Evolutionary conservation across 352 stramenopile species (phyloP), one percentile per base, ranked within the genome.

Genomic region (Globisporangium paroecandrum): DNA sequence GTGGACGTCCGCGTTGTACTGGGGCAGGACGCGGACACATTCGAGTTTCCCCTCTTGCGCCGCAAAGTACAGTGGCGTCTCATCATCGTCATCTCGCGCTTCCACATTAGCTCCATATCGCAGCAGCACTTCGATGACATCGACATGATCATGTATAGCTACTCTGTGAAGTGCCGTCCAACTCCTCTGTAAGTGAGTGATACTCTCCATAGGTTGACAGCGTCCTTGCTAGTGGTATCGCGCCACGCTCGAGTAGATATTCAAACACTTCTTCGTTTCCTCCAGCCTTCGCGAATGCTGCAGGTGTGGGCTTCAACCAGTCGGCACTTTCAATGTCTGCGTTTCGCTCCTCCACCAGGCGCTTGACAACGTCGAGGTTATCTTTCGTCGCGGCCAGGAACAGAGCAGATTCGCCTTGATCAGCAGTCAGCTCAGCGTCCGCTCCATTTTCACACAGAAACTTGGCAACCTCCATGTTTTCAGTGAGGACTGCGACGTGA

Each of bases 391-490:
- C 47, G 2, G 47, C 47, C 4, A 55, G 0, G 8, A 27, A 29
- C 6, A 55, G 47, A 13, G 8, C 47, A 13, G n/a, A 27, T n/a
- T 55, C n/a, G 7, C 47, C 47, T 10, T 18, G 18, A 8, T 51
- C 9, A 12, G 2, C 41, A 4, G 18, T 2, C 1, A 49, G 20
- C 32, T 62, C 56, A 15, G 41, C 18, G 32, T 62, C 32, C 2
- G 56, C 56, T 38, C 20, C 56, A n/a, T 49, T 22, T 9, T 49
- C 56, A 18, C 32, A 62, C 29, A 62, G n/a, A 27, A 32, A 62
- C 32, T 29, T 29, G 18, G 18, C 56, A 25, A 46, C 12, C 20
- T 49, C 18, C 32, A 49, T 10, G 0, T 62, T 24, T n/a, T 10
- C 20, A 20, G 6, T 27, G 8, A 49, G 1, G 1, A 27, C 29